A percentile compares a stretch with the other conserved stretches of the same genome.
phyloP scores from a whole-genome alignment of 106 monocot species.

The Platanthera zijinensis region DNA sequence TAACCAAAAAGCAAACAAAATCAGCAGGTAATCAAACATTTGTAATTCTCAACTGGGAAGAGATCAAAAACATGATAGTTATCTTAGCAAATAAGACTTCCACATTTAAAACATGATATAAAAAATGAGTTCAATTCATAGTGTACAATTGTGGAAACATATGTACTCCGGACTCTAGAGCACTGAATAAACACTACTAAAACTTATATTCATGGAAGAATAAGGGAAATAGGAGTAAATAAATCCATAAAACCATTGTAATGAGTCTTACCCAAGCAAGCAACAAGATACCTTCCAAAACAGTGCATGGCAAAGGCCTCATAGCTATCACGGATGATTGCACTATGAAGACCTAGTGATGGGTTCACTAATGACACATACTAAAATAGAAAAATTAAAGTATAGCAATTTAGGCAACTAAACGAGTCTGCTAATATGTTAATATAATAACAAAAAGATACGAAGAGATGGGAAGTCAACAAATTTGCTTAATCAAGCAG shows the following conservation, averaged over 20 bases:
- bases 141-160: neutral
- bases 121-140: neutral
- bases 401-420: neutral
- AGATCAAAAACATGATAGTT: neutral
- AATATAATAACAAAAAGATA: neutral
- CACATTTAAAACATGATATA: neutral
- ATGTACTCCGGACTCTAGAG: neutral
- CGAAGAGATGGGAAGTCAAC: neutral
- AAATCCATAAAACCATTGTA: neutral
- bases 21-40: neutral
- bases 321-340: slow-evolving; percentile 82
- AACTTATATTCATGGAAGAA: neutral
- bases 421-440: neutral
- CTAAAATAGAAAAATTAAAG: slow-evolving; percentile 19
- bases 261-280: slow-evolving; percentile 74
- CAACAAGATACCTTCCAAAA: slow-evolving; percentile 92
- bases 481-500: neutral
- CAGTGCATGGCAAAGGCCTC: slow-evolving; percentile 98
- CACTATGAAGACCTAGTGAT: slow-evolving; percentile 80
- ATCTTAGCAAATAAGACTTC: neutral
- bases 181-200: neutral
- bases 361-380: slow-evolving; percentile 78
- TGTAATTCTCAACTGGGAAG: neutral
- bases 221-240: neutral
- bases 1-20: neutral